Conservation (phyloP, 768 basidiomycete species). For the Mycena galericulata region DNA sequence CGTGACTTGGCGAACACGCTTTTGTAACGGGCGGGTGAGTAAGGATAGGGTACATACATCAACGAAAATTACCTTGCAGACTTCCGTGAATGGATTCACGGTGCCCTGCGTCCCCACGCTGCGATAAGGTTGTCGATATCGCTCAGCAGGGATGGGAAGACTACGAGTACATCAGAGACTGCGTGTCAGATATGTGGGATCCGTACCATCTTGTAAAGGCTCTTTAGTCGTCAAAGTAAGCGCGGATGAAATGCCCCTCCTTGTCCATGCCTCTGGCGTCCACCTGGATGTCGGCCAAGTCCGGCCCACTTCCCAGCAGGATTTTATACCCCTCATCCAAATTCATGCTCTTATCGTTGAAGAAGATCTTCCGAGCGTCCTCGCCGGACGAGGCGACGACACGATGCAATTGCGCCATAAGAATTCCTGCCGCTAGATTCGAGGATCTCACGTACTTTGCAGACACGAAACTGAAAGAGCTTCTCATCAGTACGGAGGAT, state of each 20-base stretch:
- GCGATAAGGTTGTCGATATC: neutral
- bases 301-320: neutral
- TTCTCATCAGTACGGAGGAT: conserved; percentile 39
- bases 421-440: neutral
- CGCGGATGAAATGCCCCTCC: neutral
- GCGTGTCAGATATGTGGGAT: neutral
- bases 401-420: neutral
- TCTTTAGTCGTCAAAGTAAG: neutral
- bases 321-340: neutral
- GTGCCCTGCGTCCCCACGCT: neutral
- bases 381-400: neutral
- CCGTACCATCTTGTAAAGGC: neutral
- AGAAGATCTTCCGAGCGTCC: neutral
- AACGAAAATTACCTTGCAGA: conserved; percentile 2
- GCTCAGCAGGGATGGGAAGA: neutral
- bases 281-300: too few species aligned
- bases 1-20: too few species aligned
- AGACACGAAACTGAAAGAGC: conserved; percentile 45
- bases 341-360: too few species aligned
- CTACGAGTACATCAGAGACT: neutral
- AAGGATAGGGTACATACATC: too few species aligned
- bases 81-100: neutral
- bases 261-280: neutral
- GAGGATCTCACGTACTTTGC: conserved; percentile 37
- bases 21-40: too few species aligned